These are phyloP conservation scores for Candida chilensis DNA, from an alignment of 805 yeast genomes.

Conservation along the genomic window DNA sequence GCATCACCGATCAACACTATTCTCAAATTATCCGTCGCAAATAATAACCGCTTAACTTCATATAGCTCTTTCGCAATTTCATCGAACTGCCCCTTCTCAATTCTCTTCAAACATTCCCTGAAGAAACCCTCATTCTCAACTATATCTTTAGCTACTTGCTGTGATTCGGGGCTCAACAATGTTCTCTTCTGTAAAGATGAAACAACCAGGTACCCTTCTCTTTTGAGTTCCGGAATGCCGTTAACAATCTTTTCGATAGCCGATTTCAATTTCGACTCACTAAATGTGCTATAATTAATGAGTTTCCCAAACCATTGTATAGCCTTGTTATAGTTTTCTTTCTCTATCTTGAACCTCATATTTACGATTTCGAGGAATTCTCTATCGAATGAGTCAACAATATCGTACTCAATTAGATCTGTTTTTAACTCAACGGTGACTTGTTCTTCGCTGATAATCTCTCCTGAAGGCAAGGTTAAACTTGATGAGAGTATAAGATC, in stretches of 20 bases:
- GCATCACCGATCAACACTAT: conserved; percentile 68
- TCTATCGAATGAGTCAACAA: conserved; percentile 49
- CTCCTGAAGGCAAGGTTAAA: conserved; percentile 52
- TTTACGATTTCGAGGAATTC: conserved; percentile 62
- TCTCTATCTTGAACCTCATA: conserved; percentile 52
- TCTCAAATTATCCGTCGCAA: conserved; percentile 52
- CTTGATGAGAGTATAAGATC: conserved; percentile 69
- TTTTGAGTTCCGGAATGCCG: conserved; percentile 50
- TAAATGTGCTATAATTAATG: conserved; percentile 60
- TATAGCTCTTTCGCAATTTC: conserved; percentile 42
- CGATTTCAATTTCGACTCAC: conserved; percentile 59
- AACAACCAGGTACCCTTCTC: conserved; percentile 62
- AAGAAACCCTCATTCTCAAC: conserved; percentile 54
- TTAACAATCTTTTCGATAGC: conserved; percentile 54
- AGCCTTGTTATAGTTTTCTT: conserved; percentile 54
- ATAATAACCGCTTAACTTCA: conserved; percentile 38
- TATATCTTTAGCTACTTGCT: conserved; percentile 57
- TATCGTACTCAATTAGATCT: conserved; percentile 56
- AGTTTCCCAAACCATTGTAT: conserved; percentile 70
- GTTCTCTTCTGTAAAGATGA: conserved; percentile 49
- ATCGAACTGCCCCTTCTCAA: conserved; percentile 45
- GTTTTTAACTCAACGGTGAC: conserved; percentile 68
- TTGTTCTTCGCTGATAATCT: conserved; percentile 53
- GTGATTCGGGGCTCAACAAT: conserved; percentile 48
- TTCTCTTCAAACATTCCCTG: conserved; percentile 33